Evolutionary conservation across 345 rosid species (phyloP), one percentile per base, ranked within the genome.

Genomic region (Linum trigynum): DNA sequence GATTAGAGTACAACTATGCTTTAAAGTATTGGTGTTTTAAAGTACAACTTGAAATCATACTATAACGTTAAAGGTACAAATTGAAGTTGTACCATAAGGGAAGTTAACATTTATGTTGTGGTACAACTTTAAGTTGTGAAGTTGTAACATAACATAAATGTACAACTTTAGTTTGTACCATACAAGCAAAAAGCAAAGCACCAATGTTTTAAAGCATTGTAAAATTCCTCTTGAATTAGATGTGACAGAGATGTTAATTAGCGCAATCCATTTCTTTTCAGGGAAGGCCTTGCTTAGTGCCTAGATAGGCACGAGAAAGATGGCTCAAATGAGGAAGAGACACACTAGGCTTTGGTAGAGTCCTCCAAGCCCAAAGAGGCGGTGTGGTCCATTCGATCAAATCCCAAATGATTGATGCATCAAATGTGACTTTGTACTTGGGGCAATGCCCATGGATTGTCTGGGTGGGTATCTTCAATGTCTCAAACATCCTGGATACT

Each of bases 361-460:
- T 41, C 97, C 99, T 65, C 95, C 90, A 0, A 97, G 81, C 71
- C 99, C 99, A 12, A 94, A 94, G 37, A 94, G 81, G n/a, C 97
- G 73, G 57, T 32, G 69, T 16, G 99, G 97, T 69, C 99, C n/a
- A n/a, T n/a, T n/a, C 97, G 2, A 90, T 86, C 72, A 94, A 74
- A 3, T 97, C 97, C 99, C 99, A 90, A 9, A 94, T 90, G 61
- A 94, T 97, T 0, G 99, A 94, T 23, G 95, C 88, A 69, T 90
- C 99, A 3, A 94, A 94, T 3, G 97, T 94, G 69, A 94, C 99
- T 56, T 88, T 76, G 78, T 94, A 94, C 72, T 94, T 94, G 15
- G 99, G 97, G 67, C 99, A 94, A 12, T n/a, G n/a, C n/a, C n/a
- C n/a, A n/a, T n/a, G n/a, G n/a, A n/a, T n/a, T n/a, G n/a, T 87